Percentiles rank a stretch among this genome's conserved stretches.
Evolutionary conservation across 192 early-diverging fungal genomes (phyloP).

Genomic region (Backusella westeae): DNA sequence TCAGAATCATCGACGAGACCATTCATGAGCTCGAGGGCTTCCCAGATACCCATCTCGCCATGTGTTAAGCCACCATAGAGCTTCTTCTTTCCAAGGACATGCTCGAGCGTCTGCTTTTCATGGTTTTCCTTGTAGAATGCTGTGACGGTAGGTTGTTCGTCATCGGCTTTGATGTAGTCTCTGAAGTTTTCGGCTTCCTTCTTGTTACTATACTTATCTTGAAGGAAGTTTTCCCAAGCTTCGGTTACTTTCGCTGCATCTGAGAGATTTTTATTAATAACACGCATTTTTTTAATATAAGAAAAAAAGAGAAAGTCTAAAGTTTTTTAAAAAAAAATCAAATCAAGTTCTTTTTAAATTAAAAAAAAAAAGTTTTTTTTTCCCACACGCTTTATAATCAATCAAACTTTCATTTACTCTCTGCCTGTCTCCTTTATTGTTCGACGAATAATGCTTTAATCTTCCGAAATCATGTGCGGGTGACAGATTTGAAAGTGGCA

Average conservation of each 20-base stretch:
- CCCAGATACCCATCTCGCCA: constrained; percentile 44
- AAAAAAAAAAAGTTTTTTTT: background rate
- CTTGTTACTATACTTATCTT: constrained; percentile 25
- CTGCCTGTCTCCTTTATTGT: background rate
- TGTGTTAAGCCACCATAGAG: constrained; percentile 22
- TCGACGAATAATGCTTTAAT: background rate
- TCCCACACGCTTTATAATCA: background rate
- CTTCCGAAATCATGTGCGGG: background rate
- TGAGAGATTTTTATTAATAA: constrained; percentile 14
- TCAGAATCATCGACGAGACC: constrained; percentile 47
- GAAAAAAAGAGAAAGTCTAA: background rate
- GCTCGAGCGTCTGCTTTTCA: constrained; percentile 36
- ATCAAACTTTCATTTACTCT: background rate
- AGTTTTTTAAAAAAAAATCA: background rate
- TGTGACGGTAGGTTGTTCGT: constrained; percentile 13
- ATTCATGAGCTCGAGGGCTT: constrained; percentile 45
- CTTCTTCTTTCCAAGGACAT: constrained; percentile 26
- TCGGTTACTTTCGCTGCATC: constrained; percentile 27
- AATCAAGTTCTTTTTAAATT: background rate
- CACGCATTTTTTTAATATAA: constrained; percentile 17
- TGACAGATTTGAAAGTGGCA: background rate
- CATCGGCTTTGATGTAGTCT: constrained; percentile 19
- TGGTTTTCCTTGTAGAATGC: constrained; percentile 41
- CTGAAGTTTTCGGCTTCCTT: constrained; percentile 16
- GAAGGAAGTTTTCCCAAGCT: constrained; percentile 30